Evolutionary conservation across 2,329 filamentous ascomycete genomes (phyloP).

Genomic region (Trichoderma oligosporum): DNA sequence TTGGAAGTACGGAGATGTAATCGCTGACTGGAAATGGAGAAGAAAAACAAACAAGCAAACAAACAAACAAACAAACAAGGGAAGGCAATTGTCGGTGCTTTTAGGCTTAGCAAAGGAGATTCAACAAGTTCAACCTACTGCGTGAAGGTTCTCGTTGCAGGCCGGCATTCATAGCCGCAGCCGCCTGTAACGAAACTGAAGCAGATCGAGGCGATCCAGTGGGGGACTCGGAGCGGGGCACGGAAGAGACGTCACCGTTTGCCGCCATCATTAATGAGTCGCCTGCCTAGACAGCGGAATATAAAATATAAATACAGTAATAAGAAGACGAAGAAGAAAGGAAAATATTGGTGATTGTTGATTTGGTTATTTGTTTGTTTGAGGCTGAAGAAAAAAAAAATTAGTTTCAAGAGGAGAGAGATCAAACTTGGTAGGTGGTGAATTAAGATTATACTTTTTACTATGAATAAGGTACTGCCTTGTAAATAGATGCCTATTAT

Average conservation of each 20-base stretch:
- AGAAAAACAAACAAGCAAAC: neutral
- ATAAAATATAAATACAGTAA: neutral
- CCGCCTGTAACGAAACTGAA: slow-evolving; percentile 68
- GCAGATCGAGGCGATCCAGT: slow-evolving; percentile 62
- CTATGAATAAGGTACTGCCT: no score
- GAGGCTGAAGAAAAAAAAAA: no score
- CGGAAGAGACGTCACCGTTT: slow-evolving; percentile 27
- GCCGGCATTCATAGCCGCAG: slow-evolving; percentile 73
- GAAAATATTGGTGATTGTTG: no score
- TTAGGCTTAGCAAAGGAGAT: slow-evolving; percentile 17
- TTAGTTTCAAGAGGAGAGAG: no score
- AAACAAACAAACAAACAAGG: no score
- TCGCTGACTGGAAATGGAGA: neutral
- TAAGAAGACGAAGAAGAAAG: neutral
- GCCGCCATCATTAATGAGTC: slow-evolving; percentile 28
- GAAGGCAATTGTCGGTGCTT: no score
- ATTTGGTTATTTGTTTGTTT: no score
- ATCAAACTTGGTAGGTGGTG: no score
- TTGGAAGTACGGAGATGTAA: no score
- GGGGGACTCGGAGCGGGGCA: slow-evolving; percentile 45
- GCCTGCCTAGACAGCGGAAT: no score
- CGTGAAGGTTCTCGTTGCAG: slow-evolving; percentile 62
- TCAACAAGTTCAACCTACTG: slow-evolving; percentile 39
- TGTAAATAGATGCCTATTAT: no score
- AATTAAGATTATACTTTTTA: no score